Conservation (phyloP, 257 asterid genomes). For the Gentiana macrophylla region DNA sequence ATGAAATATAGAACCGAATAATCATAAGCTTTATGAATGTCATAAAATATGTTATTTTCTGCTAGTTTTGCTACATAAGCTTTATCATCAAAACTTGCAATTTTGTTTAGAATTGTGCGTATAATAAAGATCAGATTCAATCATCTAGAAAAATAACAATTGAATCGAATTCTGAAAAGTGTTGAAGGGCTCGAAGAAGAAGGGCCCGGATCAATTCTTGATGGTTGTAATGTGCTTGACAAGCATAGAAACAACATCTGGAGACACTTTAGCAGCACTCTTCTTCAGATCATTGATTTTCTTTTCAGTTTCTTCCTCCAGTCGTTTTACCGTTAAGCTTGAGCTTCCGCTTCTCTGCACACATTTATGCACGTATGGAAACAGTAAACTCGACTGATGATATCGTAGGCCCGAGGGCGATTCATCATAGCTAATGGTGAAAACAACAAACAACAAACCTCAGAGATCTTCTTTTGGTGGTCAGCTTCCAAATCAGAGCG, state of each 20-base stretch:
- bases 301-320: constrained; percentile 52
- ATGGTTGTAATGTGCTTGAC: constrained; percentile 29
- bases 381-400: too few species aligned
- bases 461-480: constrained; percentile 47
- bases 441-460: constrained; percentile 27
- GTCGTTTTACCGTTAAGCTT: constrained; percentile 56
- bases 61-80: too few species aligned
- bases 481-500: constrained; percentile 63
- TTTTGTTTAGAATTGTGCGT: too few species aligned
- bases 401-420: too few species aligned
- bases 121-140: too few species aligned
- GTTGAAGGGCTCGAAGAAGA: too few species aligned
- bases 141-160: too few species aligned
- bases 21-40: too few species aligned
- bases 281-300: constrained; percentile 44
- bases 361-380: neutral
- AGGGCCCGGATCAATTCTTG: constrained; percentile 9
- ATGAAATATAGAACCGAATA: too few species aligned
- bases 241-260: constrained; percentile 52
- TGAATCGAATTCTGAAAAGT: too few species aligned
- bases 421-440: neutral
- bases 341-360: constrained; percentile 57
- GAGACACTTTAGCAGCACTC: constrained; percentile 36
- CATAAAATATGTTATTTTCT: too few species aligned
- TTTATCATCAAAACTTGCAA: too few species aligned